These are phyloP conservation scores for Phytopythium delawarense DNA, from an alignment of 352 stramenopile species.

Conservation along the genomic window DNA sequence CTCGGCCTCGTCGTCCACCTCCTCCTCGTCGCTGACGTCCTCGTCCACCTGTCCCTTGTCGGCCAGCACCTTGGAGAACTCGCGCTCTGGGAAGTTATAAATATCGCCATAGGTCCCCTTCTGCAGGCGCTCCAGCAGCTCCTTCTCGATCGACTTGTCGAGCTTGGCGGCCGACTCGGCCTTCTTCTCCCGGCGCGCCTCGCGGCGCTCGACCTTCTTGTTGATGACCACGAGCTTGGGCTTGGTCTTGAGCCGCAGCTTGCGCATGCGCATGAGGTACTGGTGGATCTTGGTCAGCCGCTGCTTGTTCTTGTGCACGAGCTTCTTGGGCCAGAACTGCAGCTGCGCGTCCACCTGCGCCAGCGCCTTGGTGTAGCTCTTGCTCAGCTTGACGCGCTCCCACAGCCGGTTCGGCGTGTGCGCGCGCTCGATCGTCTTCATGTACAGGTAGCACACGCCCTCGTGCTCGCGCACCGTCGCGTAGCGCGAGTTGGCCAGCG, in stretches of 20 bases:
- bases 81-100: conserved; percentile 98
- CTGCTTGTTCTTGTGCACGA: conserved; percentile 98
- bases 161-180: conserved; percentile 94
- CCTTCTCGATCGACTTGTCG: conserved; percentile 95
- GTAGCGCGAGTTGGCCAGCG: conserved; percentile 97
- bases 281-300: conserved; percentile 99
- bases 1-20: conserved; percentile 56
- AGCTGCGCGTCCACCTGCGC: conserved; percentile 94
- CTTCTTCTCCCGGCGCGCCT: conserved; percentile 96
- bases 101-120: conserved; percentile 99
- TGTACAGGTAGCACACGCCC: conserved; percentile 94
- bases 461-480: conserved; percentile 98
- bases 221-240: conserved; percentile 94
- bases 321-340: conserved; percentile 97
- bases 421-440: conserved; percentile 99
- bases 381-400: conserved; percentile 97
- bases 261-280: conserved; percentile 98
- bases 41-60: conserved; percentile 88
- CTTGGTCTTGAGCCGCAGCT: conserved; percentile 94
- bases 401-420: conserved; percentile 98
- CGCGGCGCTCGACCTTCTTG: conserved; percentile 94
- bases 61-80: conserved; percentile 87
- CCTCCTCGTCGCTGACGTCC: conserved; percentile 87
- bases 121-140: conserved; percentile 96
- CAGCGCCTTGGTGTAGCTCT: conserved; percentile 97